Percentiles rank a stretch among this genome's conserved stretches.
These are phyloP conservation scores for Yamadazyma dendronema DNA, from an alignment of 1,139 yeast genomes.

Conservation along the genomic window DNA sequence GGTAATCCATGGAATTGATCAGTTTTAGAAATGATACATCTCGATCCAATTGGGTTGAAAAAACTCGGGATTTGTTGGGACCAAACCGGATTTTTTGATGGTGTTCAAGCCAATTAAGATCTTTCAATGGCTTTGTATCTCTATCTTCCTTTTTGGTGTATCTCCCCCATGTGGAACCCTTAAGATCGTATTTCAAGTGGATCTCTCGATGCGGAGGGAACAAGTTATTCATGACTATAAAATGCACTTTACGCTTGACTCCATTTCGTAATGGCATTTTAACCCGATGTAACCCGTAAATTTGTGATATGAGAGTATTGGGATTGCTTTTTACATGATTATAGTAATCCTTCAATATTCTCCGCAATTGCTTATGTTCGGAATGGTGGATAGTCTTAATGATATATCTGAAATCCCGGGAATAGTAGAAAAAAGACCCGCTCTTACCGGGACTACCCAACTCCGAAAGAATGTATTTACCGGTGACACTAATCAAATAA, in stretches of 20 bases:
- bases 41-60: slow-evolving; percentile 65
- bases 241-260: slow-evolving; percentile 74
- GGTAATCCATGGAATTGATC: slow-evolving; percentile 92
- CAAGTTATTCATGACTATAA: slow-evolving; percentile 93
- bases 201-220: slow-evolving; percentile 94
- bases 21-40: slow-evolving; percentile 74
- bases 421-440: slow-evolving; percentile 93
- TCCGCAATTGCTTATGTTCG: slow-evolving; percentile 82
- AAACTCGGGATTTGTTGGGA: slow-evolving; percentile 56
- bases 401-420: slow-evolving; percentile 89
- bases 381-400: slow-evolving; percentile 94
- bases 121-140: slow-evolving; percentile 59
- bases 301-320: slow-evolving; percentile 85
- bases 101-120: slow-evolving; percentile 79
- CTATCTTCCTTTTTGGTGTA: slow-evolving; percentile 40
- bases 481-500: slow-evolving; percentile 86
- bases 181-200: slow-evolving; percentile 83
- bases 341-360: slow-evolving; percentile 74
- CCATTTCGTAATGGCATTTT: slow-evolving; percentile 71
- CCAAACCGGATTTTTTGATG: slow-evolving; percentile 68
- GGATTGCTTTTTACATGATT: slow-evolving; percentile 81
- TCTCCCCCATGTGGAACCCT: slow-evolving; percentile 92
- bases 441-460: slow-evolving; percentile 96
- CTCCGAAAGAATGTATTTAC: slow-evolving; percentile 88
- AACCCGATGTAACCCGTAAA: slow-evolving; percentile 92